Conservation (phyloP, 2,329 filamentous ascomycete species). For the Aulographum hederae region DNA sequence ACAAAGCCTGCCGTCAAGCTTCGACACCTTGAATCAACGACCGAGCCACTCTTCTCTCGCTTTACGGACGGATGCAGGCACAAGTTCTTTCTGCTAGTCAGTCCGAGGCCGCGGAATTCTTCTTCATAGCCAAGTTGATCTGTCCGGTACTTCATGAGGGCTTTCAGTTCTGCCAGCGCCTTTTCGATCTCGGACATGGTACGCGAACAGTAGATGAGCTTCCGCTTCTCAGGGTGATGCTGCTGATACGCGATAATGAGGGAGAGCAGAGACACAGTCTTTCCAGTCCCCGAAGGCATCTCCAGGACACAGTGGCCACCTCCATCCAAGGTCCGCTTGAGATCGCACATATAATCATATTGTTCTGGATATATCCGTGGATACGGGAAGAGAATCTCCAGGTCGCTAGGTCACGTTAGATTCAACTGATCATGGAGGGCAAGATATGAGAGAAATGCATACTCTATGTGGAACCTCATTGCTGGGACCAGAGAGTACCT, state of each 20-base stretch:
- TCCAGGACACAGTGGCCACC: constrained; percentile 92
- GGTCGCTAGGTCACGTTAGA: constrained; percentile 29
- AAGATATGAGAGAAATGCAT: constrained; percentile 14
- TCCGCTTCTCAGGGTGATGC: constrained; percentile 78
- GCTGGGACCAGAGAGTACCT: too few species aligned
- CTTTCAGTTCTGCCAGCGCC: constrained; percentile 76
- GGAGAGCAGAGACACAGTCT: constrained; percentile 87
- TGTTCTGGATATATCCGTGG: constrained; percentile 49
- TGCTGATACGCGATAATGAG: constrained; percentile 95
- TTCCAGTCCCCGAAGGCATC: constrained; percentile 97
- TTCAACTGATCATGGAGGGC: constrained; percentile 1
- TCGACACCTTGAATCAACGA: constrained; percentile 91
- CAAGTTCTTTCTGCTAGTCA: constrained; percentile 93
- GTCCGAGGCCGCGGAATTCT: constrained; percentile 77
- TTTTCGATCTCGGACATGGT: constrained; percentile 99
- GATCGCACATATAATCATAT: constrained; percentile 59
- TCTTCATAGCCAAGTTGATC: constrained; percentile 80
- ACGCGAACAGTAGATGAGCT: constrained; percentile 97
- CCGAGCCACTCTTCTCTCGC: constrained; percentile 80
- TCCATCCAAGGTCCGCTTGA: constrained; percentile 78
- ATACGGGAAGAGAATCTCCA: constrained; percentile 57
- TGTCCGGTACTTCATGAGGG: constrained; percentile 84
- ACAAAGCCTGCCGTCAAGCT: constrained; percentile 93
- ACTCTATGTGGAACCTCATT: constrained; percentile 75
- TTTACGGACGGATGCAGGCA: constrained; percentile 94